Evolutionary conservation across 441 rosid species (phyloP).

Genomic region (Croton setiger): DNA sequence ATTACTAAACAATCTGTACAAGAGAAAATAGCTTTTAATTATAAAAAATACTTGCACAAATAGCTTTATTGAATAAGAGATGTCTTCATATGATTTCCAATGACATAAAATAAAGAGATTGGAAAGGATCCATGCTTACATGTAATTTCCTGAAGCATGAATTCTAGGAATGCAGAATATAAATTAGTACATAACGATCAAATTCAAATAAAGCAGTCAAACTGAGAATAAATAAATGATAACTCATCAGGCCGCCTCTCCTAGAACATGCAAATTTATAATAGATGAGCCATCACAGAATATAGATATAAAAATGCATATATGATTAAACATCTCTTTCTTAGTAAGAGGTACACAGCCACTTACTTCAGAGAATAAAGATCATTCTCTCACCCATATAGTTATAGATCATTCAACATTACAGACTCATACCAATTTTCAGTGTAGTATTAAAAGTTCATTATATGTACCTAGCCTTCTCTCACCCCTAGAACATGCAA

Average conservation of each 20-base stretch:
- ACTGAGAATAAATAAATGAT: no score
- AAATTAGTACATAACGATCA: no score
- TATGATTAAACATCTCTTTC: neutral
- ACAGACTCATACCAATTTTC: neutral
- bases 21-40: no score
- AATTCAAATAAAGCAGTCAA: no score
- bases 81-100: no score
- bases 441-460: neutral
- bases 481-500: neutral
- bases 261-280: neutral
- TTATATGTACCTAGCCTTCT: neutral
- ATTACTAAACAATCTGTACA: neutral
- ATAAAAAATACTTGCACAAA: no score
- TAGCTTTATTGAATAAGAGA: no score
- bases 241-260: neutral
- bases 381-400: no score
- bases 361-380: neutral
- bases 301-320: neutral
- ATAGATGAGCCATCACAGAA: neutral
- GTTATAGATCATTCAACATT: neutral
- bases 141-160: no score
- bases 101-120: no score
- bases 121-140: no score
- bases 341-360: neutral
- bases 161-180: no score